Conservation (phyloP, 257 asterid species). For the Catharanthus roseus region DNA sequence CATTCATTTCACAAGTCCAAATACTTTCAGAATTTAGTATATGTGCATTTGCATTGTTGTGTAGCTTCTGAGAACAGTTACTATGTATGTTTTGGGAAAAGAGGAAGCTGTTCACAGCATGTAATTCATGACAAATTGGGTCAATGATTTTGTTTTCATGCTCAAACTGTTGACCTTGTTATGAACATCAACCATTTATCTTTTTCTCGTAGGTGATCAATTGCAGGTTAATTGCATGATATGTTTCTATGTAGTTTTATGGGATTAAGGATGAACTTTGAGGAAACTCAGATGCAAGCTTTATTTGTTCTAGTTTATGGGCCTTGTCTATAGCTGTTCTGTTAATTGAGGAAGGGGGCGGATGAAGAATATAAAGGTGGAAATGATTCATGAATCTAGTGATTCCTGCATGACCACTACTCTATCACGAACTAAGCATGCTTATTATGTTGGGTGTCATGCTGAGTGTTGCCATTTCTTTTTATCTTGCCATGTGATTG, state of each 20-base stretch:
- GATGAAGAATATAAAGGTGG: neutral
- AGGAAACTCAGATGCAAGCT: neutral
- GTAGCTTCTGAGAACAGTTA: neutral
- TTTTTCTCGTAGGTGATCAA: neutral
- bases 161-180: neutral
- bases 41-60: conserved; percentile 1
- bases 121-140: neutral
- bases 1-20: conserved; percentile 3
- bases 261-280: neutral
- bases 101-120: neutral
- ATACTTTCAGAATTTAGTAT: neutral
- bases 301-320: neutral
- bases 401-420: neutral
- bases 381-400: neutral
- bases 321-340: neutral
- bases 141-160: neutral
- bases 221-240: neutral
- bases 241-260: neutral
- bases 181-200: neutral
- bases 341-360: neutral
- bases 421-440: neutral
- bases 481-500: neutral
- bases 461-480: neutral
- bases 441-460: neutral
- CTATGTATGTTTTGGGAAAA: neutral